These are phyloP conservation scores for Quercus gilva DNA, from an alignment of 306 rosid genomes.

Conservation along the genomic window DNA sequence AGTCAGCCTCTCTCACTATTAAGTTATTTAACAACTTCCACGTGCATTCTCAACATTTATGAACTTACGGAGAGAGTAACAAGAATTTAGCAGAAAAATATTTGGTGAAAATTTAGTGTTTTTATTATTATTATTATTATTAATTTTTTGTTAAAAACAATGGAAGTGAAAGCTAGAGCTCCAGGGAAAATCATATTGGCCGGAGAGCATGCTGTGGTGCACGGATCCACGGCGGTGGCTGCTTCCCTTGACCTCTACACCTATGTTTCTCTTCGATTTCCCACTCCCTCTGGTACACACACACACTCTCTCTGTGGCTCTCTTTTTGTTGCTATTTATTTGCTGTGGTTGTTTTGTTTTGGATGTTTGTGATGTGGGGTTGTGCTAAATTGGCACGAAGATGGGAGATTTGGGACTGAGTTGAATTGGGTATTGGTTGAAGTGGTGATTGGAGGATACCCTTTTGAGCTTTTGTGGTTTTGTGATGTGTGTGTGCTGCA, in stretches of 20 bases:
- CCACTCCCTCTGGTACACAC: slow-evolving; percentile 59
- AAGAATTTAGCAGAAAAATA: too few species aligned
- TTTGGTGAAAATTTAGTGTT: too few species aligned
- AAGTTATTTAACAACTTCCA: too few species aligned
- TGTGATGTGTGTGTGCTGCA: too few species aligned
- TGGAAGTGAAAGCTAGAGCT: slow-evolving; percentile 91
- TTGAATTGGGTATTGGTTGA: neutral
- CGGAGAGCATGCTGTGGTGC: slow-evolving; percentile 97
- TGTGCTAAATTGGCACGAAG: neutral
- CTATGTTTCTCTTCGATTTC: slow-evolving; percentile 63
- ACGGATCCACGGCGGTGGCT: slow-evolving; percentile 94
- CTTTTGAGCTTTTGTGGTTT: slow-evolving; percentile 4
- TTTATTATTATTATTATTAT: too few species aligned
- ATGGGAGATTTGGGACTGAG: neutral
- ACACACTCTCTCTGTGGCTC: neutral
- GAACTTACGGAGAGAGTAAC: too few species aligned
- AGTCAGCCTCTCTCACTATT: too few species aligned
- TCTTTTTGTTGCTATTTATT: neutral
- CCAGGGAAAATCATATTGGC: slow-evolving; percentile 86
- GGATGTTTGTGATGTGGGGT: neutral
- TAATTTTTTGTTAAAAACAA: neutral
- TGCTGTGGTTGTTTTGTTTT: neutral
- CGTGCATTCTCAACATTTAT: too few species aligned
- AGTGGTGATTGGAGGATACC: neutral
- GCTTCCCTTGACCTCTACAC: slow-evolving; percentile 78